These are phyloP conservation scores for Ophiostoma novo-ulmi DNA, from an alignment of 2,329 filamentous ascomycete species.

Conservation along the genomic window DNA sequence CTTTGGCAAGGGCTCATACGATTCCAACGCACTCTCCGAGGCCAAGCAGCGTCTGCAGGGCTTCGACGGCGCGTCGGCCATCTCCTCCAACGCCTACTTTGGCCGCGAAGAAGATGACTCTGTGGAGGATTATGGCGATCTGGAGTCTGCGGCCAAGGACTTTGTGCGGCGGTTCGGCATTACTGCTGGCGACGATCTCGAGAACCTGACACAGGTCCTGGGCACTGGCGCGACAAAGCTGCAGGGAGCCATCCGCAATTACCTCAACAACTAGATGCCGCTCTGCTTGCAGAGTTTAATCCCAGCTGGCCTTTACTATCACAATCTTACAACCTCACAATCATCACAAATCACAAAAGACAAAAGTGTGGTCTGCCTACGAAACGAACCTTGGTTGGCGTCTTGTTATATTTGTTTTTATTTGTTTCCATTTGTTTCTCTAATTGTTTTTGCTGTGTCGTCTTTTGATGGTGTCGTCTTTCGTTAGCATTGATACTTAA, in stretches of 20 bases:
- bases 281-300: not conserved
- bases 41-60: conserved; percentile 82
- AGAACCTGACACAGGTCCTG: conserved; percentile 76
- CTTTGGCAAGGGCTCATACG: conserved; percentile 85
- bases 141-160: conserved; percentile 92
- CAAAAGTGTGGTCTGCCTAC: conserved; percentile 1
- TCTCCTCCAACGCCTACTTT: conserved; percentile 97
- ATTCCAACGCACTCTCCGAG: conserved; percentile 73
- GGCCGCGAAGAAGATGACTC: conserved; percentile 76
- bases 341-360: not conserved
- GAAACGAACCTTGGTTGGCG: conserved; percentile 13
- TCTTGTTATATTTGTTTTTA: not conserved
- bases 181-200: conserved; percentile 90
- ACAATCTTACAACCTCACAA: not conserved
- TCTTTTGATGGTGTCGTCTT: not conserved
- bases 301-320: not conserved
- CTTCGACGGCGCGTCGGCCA: conserved; percentile 86
- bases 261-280: conserved; percentile 51
- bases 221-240: conserved; percentile 81
- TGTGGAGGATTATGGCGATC: conserved; percentile 76
- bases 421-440: not conserved
- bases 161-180: conserved; percentile 93
- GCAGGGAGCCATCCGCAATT: conserved; percentile 67
- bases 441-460: not conserved
- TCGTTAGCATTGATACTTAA: not conserved